Base-by-base conservation (phyloP, 306 rosid species). In the Lathyrus sativus region DNA sequence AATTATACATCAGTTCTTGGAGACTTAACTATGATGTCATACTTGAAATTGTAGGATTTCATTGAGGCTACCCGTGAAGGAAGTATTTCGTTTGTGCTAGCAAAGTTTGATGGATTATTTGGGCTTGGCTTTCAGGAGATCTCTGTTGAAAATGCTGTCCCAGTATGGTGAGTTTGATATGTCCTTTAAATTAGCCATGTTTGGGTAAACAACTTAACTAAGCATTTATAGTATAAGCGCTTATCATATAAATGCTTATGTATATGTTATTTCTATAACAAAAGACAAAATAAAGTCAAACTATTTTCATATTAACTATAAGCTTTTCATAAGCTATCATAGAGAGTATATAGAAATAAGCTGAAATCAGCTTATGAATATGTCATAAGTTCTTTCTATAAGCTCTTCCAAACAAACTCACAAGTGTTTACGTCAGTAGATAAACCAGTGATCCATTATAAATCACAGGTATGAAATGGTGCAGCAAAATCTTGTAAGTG, bases 51-150 rank as follows among this genome's bases (percentile, higher is more conserved):
- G 78, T 83, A 91, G 97, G 83, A 65, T n/a, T 88, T 91, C 87
- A 87, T 87, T 1, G 97, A 91, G 86, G 83, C 93, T 50, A 88
- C 89, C 19, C 79, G 81, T 62, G 97, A 88, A 81, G 86, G 87
- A 81, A 87, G 89, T 80, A 67, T 88, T 22, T 13, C 96, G 18
- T 91, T 91, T 78, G 74, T 89, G 58, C 37, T 88, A 35, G 84
- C 86, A 0, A 88, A 86, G 85, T 91, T 91, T 77, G 97, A 91
- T 76, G 96, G 97, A 62, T 55, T 91, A 75, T 68, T 91, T 13
- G 97, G 97, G 41, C 97, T 91, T 60, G 97, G 93, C n/a, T 91
- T 91, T 79, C 91, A 91, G 79, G 91, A 87, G 82, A 86, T 91
- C 71, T 91, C 97, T 1, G 96, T 87, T 62, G 85, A 22, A 68